These are phyloP conservation scores for Metschnikowia peoriensis DNA, from an alignment of 805 yeast genomes.

Conservation along the genomic window DNA sequence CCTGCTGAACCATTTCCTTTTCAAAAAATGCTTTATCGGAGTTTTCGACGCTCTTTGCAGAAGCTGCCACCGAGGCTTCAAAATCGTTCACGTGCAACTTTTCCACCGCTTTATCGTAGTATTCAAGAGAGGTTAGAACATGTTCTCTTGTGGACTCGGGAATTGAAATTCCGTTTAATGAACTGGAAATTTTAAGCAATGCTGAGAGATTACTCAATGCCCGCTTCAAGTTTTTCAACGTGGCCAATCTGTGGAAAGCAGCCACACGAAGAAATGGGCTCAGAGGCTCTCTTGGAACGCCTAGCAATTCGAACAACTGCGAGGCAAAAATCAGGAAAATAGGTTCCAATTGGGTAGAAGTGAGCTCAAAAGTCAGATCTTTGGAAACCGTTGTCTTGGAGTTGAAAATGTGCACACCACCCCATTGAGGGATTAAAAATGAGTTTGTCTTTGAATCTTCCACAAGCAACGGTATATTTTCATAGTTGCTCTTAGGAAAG, in stretches of 20 bases:
- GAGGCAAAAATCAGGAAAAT: conserved; percentile 68
- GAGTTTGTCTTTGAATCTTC: conserved; percentile 50
- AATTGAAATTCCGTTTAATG: conserved; percentile 77
- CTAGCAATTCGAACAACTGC: conserved; percentile 72
- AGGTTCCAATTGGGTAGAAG: conserved; percentile 48
- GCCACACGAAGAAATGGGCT: conserved; percentile 66
- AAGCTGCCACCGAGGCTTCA: conserved; percentile 30
- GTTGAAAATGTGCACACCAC: conserved; percentile 64
- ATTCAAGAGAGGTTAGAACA: conserved; percentile 50
- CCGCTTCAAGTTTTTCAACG: conserved; percentile 55
- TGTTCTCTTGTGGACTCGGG: conserved; percentile 67
- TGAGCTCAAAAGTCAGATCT: conserved; percentile 25
- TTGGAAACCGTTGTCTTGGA: conserved; percentile 24
- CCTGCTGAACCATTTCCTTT: conserved; percentile 92
- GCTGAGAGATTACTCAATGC: conserved; percentile 73
- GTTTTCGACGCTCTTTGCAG: conserved; percentile 53
- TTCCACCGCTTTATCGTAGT: conserved; percentile 38
- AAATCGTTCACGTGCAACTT: conserved; percentile 28
- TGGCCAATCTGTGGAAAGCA: conserved; percentile 57
- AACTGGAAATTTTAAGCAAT: conserved; percentile 62
- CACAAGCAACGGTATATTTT: conserved; percentile 48
- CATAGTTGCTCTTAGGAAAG: conserved; percentile 49
- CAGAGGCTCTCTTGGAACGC: conserved; percentile 57
- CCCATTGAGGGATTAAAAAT: conserved; percentile 87
- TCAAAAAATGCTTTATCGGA: conserved; percentile 87